Evolutionary conservation across 176 grass and related monocot genomes (phyloP).

Genomic region (Rhynchospora pubera): DNA sequence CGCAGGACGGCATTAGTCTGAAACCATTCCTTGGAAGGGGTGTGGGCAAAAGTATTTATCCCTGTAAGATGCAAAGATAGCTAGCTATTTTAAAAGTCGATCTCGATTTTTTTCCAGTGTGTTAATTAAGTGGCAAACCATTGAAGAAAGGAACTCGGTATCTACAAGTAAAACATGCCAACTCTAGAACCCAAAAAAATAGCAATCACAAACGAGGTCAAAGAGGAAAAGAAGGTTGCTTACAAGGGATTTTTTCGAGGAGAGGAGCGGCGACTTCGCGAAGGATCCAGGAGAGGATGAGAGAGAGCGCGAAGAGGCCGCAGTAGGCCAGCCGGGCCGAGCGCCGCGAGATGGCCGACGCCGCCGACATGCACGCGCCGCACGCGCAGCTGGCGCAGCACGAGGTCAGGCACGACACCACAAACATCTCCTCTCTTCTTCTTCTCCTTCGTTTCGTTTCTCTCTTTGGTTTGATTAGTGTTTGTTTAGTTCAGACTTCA

Average conservation of each 20-base stretch:
- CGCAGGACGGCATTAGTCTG: conserved; percentile 85
- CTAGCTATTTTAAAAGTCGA: not conserved
- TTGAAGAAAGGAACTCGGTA: not conserved
- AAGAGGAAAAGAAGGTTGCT: not conserved
- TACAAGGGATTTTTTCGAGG: conserved; percentile 43
- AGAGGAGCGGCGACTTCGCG: conserved; percentile 50
- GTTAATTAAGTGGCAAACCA: not conserved
- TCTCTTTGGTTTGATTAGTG: not conserved
- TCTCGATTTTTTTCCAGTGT: not conserved
- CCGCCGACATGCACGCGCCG: conserved; percentile 73
- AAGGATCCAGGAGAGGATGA: conserved; percentile 44
- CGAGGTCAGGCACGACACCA: conserved; percentile 66
- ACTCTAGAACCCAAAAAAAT: not conserved
- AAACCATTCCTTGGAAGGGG: conserved; percentile 79
- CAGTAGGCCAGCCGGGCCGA: conserved; percentile 61
- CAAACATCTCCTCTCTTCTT: conserved; percentile 46
- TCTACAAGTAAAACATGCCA: not conserved
- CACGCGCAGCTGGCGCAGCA: conserved; percentile 81
- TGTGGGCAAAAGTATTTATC: conserved; percentile 41
- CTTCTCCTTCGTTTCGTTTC: not conserved
- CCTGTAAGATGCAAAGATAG: conserved; percentile 26
- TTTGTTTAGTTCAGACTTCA: not conserved
- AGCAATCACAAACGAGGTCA: not conserved
- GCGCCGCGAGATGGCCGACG: conserved; percentile 55
- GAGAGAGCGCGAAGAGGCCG: conserved; percentile 45